These are phyloP conservation scores for Botrytis fragariae DNA, from an alignment of 2,329 filamentous ascomycete genomes.

Conservation along the genomic window DNA sequence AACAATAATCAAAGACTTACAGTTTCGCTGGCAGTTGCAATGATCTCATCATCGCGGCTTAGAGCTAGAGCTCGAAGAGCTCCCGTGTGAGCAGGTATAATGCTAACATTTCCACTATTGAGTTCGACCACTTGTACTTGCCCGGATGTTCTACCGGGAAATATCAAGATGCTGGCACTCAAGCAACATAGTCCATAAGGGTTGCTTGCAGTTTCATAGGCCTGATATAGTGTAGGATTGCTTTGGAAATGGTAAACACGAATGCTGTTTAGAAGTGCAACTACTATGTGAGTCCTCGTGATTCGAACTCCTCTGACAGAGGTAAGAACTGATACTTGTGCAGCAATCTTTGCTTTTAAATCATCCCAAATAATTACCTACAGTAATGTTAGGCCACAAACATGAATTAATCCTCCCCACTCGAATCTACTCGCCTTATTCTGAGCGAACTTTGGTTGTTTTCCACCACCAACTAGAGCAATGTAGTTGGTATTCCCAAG, in stretches of 20 bases:
- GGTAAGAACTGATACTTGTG: slow-evolving; percentile 75
- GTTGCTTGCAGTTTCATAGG: slow-evolving; percentile 86
- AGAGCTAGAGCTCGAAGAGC: slow-evolving; percentile 75
- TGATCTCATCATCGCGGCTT: slow-evolving; percentile 73
- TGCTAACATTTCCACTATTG: slow-evolving; percentile 77
- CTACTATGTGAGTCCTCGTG: slow-evolving; percentile 71
- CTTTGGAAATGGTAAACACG: slow-evolving; percentile 78
- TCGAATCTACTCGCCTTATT: slow-evolving; percentile 63
- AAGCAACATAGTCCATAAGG: slow-evolving; percentile 76
- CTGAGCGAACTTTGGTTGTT: slow-evolving; percentile 77
- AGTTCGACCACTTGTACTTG: slow-evolving; percentile 88
- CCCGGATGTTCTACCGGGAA: slow-evolving; percentile 82
- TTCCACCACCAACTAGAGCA: slow-evolving; percentile 85
- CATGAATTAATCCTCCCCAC: background rate
- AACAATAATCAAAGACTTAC: slow-evolving; percentile 40
- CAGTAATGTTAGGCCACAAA: background rate
- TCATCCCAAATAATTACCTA: slow-evolving; percentile 91
- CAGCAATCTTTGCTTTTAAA: slow-evolving; percentile 68
- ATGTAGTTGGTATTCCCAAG: slow-evolving; percentile 83
- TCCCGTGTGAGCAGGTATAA: slow-evolving; percentile 86
- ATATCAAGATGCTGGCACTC: slow-evolving; percentile 69
- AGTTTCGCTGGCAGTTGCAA: slow-evolving; percentile 88
- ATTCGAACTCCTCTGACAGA: slow-evolving; percentile 78
- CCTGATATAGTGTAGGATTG: slow-evolving; percentile 65
- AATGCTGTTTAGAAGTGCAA: slow-evolving; percentile 78